These are phyloP conservation scores for Echinochloa phyllopogon DNA, from an alignment of 176 grass and related monocot species.

Conservation along the genomic window DNA sequence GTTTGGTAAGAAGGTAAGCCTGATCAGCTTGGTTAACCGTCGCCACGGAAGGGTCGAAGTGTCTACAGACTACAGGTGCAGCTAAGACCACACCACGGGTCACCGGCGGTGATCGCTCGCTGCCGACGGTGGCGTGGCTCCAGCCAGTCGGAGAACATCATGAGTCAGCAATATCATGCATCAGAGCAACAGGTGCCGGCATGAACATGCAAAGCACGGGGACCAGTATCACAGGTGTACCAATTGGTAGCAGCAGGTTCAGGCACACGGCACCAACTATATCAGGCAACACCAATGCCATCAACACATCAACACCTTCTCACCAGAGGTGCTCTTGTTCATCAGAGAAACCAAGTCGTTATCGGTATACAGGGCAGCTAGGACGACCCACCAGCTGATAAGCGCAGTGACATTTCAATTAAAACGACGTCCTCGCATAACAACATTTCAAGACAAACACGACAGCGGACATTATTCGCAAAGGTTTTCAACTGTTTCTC, in stretches of 20 bases:
- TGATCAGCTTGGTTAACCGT: neutral
- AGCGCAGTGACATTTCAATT: slow-evolving; percentile 4
- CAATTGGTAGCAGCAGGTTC: neutral
- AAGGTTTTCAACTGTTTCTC: slow-evolving; percentile 19
- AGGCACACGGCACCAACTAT: neutral
- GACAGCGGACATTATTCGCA: slow-evolving; percentile 19
- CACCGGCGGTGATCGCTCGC: no score
- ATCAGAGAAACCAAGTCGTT: neutral
- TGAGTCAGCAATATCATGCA: neutral
- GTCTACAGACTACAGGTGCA: slow-evolving; percentile 11
- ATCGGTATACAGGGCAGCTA: neutral
- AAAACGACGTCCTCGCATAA: neutral
- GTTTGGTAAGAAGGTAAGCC: no score
- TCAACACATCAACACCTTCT: slow-evolving; percentile 2
- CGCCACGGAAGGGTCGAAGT: slow-evolving; percentile 14
- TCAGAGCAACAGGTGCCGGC: neutral
- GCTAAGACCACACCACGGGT: neutral
- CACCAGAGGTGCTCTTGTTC: slow-evolving; percentile 16
- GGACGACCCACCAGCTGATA: slow-evolving; percentile 26
- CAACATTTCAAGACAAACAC: neutral
- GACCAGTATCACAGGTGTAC: neutral
- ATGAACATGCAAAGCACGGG: no score
- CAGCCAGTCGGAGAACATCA: no score
- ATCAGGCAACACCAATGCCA: neutral
- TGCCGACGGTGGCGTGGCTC: no score